These are phyloP conservation scores for Naganishia kalamii DNA, from an alignment of 768 basidiomycete genomes.

Conservation along the genomic window DNA sequence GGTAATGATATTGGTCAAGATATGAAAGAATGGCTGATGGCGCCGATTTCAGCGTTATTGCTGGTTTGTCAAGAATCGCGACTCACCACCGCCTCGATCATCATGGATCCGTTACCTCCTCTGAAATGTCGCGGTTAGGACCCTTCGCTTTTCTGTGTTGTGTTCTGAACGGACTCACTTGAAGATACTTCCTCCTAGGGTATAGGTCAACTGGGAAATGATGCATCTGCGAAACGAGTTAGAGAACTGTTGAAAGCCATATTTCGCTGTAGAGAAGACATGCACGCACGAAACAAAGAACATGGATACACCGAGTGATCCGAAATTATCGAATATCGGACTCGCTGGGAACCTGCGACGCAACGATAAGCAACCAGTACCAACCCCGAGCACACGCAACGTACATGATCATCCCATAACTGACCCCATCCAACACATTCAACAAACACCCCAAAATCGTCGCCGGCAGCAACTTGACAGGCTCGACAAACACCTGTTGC, in stretches of 20 bases:
- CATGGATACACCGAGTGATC: constrained; percentile 87
- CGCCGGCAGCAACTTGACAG: constrained; percentile 58
- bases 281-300: constrained; percentile 71
- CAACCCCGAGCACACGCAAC: constrained; percentile 11
- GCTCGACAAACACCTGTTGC: constrained; percentile 33
- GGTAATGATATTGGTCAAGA: constrained; percentile 72
- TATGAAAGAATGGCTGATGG: constrained; percentile 84
- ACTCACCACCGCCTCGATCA: constrained; percentile 89
- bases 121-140: neutral
- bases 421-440: constrained; percentile 89
- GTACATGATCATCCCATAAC: constrained; percentile 72
- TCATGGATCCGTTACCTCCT: constrained; percentile 53
- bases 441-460: constrained; percentile 75
- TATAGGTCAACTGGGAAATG: constrained; percentile 75
- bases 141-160: neutral
- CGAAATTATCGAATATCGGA: constrained; percentile 70
- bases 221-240: constrained; percentile 54
- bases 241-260: too few species aligned
- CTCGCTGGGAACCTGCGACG: constrained; percentile 73
- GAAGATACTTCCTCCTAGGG: constrained; percentile 79
- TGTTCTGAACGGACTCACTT: constrained; percentile 48
- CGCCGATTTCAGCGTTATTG: neutral
- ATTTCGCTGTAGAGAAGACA: constrained; percentile 10
- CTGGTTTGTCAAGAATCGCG: neutral
- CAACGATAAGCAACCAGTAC: constrained; percentile 37